Evolutionary conservation across 1,284 basidiomycete species (phyloP), one percentile per base, ranked within the genome.

Genomic region (Ustilago curta): DNA sequence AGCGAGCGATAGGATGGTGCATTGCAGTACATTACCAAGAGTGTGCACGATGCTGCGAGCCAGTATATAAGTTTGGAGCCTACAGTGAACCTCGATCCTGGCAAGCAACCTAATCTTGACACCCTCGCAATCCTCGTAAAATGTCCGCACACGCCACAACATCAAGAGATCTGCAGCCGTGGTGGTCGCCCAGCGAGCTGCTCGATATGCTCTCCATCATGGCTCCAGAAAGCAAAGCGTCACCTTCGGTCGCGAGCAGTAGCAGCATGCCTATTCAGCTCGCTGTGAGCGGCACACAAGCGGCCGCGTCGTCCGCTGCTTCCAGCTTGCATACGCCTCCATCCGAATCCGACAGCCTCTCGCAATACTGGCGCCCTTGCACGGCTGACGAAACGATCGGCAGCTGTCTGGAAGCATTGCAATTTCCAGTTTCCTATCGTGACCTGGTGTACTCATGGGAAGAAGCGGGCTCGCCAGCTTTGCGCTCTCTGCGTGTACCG

Each of bases 171-270:
- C 11, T 14, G 23, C 44, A 47, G 12, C 25, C 44, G 8, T 47
- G 44, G 44, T 27, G 21, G 44, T 47, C 44, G 21, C 44, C 21
- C 5, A 47, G 44, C 44, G 44, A 47, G 21, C 25, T 47, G 44
- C 44, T 47, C 23, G 23, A 47, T 16, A 3, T 47, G 12, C 44
- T 47, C 16, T 47, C 44, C 12, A 14, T 25, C 2, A 47, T 47
- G 44, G 18, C 44, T 4, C 44, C 44, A 27, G 25, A 47, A 9
- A 27, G 21, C 44, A 21, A 8, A 47, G 23, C 23, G 5, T 23
- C 21, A 25, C 23, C 44, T 47, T 25, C 25, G 23, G 44, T 47
- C 23, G 44, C 44, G 11, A 47, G 44, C 12, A 47, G 23, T 11
- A 47, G 44, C 44, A 27, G 18, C 3, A 12, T 27, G 6, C 44